A percentile compares a stretch with the other conserved stretches of the same genome.
Evolutionary conservation across 177 flowering plant genomes (phyloP).

Genomic region (Vitis hybrid): DNA sequence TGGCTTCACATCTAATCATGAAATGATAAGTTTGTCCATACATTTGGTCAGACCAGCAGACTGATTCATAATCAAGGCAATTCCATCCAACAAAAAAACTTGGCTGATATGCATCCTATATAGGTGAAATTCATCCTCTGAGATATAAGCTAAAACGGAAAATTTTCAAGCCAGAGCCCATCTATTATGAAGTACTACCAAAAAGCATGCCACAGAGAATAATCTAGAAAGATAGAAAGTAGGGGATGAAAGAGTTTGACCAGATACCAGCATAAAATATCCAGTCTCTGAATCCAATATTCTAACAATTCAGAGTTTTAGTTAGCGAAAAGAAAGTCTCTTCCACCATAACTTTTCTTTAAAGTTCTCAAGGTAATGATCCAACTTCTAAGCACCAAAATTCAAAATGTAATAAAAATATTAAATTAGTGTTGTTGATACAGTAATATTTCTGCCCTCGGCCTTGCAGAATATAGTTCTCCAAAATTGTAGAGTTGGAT

Average conservation of each 20-base stretch:
- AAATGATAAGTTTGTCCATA: not conserved
- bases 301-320: not conserved
- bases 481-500: not conserved
- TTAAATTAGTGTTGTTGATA: not conserved
- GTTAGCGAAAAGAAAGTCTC: not conserved
- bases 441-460: not conserved
- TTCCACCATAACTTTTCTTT: not conserved
- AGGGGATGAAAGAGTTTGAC: not conserved
- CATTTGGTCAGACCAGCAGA: not conserved
- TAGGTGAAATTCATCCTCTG: not conserved
- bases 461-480: conserved; percentile 7
- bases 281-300: not conserved
- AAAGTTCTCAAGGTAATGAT: not conserved
- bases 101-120: not conserved
- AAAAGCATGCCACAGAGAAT: not conserved
- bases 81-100: not conserved
- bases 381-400: not conserved
- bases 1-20: not conserved
- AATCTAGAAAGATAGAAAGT: not conserved
- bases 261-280: not conserved
- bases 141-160: not conserved
- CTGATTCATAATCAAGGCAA: not conserved
- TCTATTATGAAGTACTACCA: not conserved
- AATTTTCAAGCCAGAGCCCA: not conserved
- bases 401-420: not conserved